A percentile compares a stretch with the other conserved stretches of the same genome.
These are phyloP conservation scores for Globisporangium parvum DNA, from an alignment of 352 stramenopile species.

Conservation along the genomic window DNA sequence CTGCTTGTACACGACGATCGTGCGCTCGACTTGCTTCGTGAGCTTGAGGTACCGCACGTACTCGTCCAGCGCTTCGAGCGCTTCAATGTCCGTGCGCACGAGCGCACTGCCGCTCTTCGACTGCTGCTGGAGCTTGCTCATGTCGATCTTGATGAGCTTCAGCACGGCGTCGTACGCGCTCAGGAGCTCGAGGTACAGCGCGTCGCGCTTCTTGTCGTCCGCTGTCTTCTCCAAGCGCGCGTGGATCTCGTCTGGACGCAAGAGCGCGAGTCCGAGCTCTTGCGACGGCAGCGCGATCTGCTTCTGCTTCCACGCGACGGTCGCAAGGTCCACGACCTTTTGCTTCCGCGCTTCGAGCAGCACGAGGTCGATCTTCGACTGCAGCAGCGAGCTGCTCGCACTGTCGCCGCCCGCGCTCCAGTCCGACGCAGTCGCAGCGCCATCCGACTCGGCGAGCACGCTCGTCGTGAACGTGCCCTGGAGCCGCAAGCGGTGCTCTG, in stretches of 20 bases:
- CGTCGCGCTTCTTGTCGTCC: constrained; percentile 68
- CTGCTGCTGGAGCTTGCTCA: constrained; percentile 60
- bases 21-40: constrained; percentile 62
- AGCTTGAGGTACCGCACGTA: constrained; percentile 72
- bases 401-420: constrained; percentile 55
- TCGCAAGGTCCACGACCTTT: constrained; percentile 77
- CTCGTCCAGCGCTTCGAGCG: constrained; percentile 61
- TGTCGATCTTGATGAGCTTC: constrained; percentile 60
- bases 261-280: constrained; percentile 57
- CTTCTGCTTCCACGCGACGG: constrained; percentile 78
- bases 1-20: constrained; percentile 57
- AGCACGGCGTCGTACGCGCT: constrained; percentile 68
- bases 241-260: constrained; percentile 70
- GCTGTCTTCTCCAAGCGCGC: constrained; percentile 47
- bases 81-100: constrained; percentile 68
- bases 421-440: constrained; percentile 21
- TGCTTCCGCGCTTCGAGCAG: constrained; percentile 79
- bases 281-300: constrained; percentile 63
- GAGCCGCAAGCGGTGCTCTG: constrained; percentile 66
- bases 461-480: constrained; percentile 39
- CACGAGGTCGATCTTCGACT: constrained; percentile 83
- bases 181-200: constrained; percentile 61
- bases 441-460: constrained; percentile 22
- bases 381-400: constrained; percentile 64
- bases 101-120: constrained; percentile 69